Conservation (phyloP, 2,329 filamentous ascomycete genomes). For the Beauveria sp. region DNA sequence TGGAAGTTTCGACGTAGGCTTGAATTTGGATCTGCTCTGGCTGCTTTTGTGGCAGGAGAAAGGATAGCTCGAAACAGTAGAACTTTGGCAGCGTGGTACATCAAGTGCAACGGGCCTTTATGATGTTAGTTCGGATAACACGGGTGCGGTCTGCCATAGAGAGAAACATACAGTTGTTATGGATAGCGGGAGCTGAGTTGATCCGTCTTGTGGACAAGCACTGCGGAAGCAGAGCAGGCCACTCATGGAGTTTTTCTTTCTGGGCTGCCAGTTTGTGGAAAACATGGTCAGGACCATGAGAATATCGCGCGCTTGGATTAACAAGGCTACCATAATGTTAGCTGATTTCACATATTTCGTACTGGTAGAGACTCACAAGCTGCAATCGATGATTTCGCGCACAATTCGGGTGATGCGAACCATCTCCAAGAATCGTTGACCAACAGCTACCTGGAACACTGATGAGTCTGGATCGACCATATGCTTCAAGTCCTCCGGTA, state of each 20-base stretch:
- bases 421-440: constrained; percentile 30
- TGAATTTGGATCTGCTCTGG: constrained; percentile 29
- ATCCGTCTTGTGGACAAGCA: constrained; percentile 23
- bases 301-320: constrained; percentile 13
- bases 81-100: constrained; percentile 34
- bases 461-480: constrained; percentile 27
- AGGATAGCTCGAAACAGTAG: constrained; percentile 37
- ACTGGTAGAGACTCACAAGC: constrained; percentile 22
- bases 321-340: constrained; percentile 19
- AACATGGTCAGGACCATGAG: constrained; percentile 14
- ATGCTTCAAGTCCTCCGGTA: constrained; percentile 25
- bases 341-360: neutral
- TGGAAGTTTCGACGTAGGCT: constrained; percentile 28
- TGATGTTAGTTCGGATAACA: neutral
- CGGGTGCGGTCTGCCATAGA: neutral
- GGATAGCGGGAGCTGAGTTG: constrained; percentile 11
- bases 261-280: constrained; percentile 19
- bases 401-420: constrained; percentile 24
- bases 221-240: constrained; percentile 28
- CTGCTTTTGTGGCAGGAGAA: constrained; percentile 34
- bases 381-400: constrained; percentile 26
- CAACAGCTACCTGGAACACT: constrained; percentile 26
- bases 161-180: constrained; percentile 19
- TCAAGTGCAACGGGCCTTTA: constrained; percentile 31
- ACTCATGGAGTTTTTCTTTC: constrained; percentile 25